phyloP scores from a whole-genome alignment of 331 rosid species.

The Malus hybrid region DNA sequence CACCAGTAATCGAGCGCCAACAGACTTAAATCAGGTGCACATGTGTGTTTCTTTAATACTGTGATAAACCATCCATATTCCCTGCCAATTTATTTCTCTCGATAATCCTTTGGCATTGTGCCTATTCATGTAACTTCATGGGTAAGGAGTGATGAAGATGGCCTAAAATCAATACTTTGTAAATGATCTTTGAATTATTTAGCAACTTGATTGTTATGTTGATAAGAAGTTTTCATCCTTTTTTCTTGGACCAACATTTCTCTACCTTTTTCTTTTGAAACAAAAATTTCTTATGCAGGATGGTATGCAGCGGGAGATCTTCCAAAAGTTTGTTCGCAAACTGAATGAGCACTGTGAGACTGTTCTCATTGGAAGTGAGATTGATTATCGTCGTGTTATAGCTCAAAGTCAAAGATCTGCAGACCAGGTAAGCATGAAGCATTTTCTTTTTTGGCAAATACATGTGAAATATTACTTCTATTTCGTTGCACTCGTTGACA shows the following conservation, averaged over 20 bases:
- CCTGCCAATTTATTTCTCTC: background rate
- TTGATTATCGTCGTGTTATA: conserved; percentile 85
- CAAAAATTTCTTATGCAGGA: conserved; percentile 43
- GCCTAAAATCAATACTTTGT: background rate
- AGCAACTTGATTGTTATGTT: background rate
- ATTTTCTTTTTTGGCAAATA: conserved; percentile 1
- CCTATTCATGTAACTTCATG: background rate
- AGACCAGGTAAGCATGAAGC: conserved; percentile 44
- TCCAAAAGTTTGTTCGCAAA: conserved; percentile 59
- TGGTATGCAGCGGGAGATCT: conserved; percentile 79
- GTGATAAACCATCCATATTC: background rate
- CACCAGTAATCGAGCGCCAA: conserved; percentile 93
- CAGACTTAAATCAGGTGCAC: conserved; percentile 75
- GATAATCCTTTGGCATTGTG: background rate
- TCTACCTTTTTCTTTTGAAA: background rate
- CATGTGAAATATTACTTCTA: background rate
- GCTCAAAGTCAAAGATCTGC: conserved; percentile 58
- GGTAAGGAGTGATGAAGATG: background rate
- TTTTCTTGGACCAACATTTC: no score
- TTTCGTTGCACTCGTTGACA: background rate
- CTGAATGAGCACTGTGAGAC: conserved; percentile 68
- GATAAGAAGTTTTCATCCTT: background rate
- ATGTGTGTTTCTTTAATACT: background rate
- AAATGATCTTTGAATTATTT: background rate
- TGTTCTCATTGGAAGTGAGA: conserved; percentile 72